Base-by-base conservation (phyloP, 352 stramenopile genomes). In the Globisporangium emineosum region DNA sequence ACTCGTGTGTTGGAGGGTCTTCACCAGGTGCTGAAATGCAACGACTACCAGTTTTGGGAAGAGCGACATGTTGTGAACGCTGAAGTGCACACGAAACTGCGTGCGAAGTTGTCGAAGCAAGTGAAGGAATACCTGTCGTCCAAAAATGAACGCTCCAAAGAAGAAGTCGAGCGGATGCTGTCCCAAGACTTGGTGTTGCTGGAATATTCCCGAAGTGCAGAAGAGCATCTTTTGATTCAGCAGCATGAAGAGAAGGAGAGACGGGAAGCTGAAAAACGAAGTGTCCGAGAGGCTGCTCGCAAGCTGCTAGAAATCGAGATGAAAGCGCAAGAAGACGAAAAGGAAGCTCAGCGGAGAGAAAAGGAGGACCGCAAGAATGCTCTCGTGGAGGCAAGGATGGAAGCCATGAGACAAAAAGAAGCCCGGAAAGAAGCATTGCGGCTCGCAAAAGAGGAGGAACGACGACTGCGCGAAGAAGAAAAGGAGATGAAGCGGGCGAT, bases 11-110 rank as follows among this genome's bases (percentile, higher is more conserved):
- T 94, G 9, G 86, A 94, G 76, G 86, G 86, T 23, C 66, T 90
- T 10, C 78, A 79, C 37, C 77, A 78, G 43, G 84, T 91, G 19
- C 47, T 90, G 0, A 70, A 70, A 29, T 94, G 86, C 58, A 71
- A 30, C 27, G 81, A 90, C 55, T 94, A 94, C 66, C 81, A 90
- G 43, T 91, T 94, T n/a, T 94, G 84, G 86, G 84, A 94, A 69
- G 79, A 91, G 57, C 79, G 84, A 3, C 81, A 94, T 66, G 66
- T 79, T 6, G 78, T 91, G 13, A 79, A 75, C 29, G 69, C 77
- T 9, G 77, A 90, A 15, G 71, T 81, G 3, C 81, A 91, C 62
- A 60, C 75, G 2, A 91, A 90, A 42, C 61, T 90, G 51, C 82
- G 82, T 3, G 68, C 71, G 10, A 75, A 80, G 25, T 37, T 93